Percentiles rank a stretch among this genome's conserved stretches.
phyloP scores from a whole-genome alignment of 148 eudicot genomes.

The Rheum nobile region DNA sequence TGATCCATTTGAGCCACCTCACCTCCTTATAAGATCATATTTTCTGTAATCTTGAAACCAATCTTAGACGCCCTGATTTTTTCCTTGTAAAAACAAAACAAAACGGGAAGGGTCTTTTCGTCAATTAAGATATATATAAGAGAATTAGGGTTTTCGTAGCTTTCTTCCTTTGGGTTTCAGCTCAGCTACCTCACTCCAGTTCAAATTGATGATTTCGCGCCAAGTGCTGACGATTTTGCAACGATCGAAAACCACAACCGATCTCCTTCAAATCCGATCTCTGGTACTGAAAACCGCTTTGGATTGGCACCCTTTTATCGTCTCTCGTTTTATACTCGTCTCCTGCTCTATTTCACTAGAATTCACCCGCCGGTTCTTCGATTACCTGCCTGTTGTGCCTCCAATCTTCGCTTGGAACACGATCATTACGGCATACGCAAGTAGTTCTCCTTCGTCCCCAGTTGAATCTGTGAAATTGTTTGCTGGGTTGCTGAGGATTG shows the following conservation, averaged over 20 bases:
- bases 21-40: too few relatives aligned
- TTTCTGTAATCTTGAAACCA: too few relatives aligned
- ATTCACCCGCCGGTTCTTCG: not conserved
- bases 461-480: constrained; percentile 27
- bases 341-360: not conserved
- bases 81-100: too few relatives aligned
- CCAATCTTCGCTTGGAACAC: constrained; percentile 8
- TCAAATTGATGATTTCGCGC: constrained; percentile 3
- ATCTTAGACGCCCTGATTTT: too few relatives aligned
- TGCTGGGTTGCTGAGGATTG: constrained; percentile 13
- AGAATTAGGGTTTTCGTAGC: not conserved
- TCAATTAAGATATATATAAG: not conserved
- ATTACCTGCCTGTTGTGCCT: not conserved
- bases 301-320: not conserved
- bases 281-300: not conserved
- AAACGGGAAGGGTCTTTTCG: too few relatives aligned
- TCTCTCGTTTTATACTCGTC: not conserved
- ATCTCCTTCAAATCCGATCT: not conserved
- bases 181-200: not conserved
- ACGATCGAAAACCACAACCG: not conserved
- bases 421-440: constrained; percentile 30
- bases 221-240: not conserved
- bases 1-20: too few relatives aligned
- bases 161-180: not conserved
- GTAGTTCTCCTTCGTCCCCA: constrained; percentile 13